phyloP scores from a whole-genome alignment of 257 asterid species.

The Penstemon barbatus region DNA sequence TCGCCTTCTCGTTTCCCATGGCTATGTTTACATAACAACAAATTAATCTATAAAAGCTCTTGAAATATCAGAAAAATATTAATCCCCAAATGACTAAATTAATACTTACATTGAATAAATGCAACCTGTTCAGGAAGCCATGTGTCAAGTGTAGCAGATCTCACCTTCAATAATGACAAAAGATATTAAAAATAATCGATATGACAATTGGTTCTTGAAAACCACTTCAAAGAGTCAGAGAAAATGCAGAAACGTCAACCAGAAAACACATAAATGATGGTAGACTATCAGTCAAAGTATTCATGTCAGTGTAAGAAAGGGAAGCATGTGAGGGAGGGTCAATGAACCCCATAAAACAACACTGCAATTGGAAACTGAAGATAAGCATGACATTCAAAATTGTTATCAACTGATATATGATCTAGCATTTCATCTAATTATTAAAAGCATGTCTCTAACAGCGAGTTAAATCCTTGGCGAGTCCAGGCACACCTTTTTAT shows the following conservation, averaged over 20 bases:
- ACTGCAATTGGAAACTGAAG: conserved; percentile 6
- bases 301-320: neutral
- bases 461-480: conserved; percentile 10
- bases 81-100: conserved; percentile 9
- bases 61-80: conserved; percentile 11
- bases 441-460: conserved; percentile 1
- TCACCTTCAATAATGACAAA: conserved; percentile 56
- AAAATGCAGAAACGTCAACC: neutral
- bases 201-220: neutral
- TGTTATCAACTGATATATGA: conserved; percentile 7
- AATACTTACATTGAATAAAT: conserved; percentile 85
- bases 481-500: neutral
- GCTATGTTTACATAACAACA: conserved; percentile 46
- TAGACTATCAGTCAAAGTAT: neutral
- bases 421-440: conserved; percentile 6
- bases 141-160: conserved; percentile 99
- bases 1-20: conserved; percentile 97
- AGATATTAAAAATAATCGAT: conserved; percentile 11
- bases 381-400: conserved; percentile 6
- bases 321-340: conserved; percentile 13
- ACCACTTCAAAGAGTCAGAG: neutral
- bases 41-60: neutral
- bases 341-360: conserved; percentile 6
- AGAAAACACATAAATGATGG: conserved; percentile 8
- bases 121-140: conserved; percentile 99